These are phyloP conservation scores for Oryza nivara DNA, from an alignment of 176 grass and related monocot genomes.

Conservation along the genomic window DNA sequence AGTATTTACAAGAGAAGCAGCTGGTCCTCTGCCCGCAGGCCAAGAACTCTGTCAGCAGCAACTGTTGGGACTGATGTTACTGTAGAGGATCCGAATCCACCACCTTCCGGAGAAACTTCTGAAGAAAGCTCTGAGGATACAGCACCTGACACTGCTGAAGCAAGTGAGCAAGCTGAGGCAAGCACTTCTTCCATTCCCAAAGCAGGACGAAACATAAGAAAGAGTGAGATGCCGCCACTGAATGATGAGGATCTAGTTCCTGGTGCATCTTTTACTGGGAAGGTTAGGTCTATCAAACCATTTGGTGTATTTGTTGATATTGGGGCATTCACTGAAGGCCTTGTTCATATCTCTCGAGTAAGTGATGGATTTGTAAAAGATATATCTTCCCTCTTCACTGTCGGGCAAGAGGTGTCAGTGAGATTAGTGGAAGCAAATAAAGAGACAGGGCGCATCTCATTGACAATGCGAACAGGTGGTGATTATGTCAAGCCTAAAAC, in stretches of 20 bases:
- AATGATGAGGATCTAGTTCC: slow-evolving; percentile 82
- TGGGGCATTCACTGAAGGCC: slow-evolving; percentile 82
- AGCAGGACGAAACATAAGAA: slow-evolving; percentile 49
- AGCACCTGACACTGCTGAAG: slow-evolving; percentile 44
- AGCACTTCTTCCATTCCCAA: slow-evolving; percentile 53
- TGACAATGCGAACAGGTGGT: slow-evolving; percentile 75
- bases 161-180: slow-evolving; percentile 45
- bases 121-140: slow-evolving; percentile 42
- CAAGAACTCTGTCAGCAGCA: slow-evolving; percentile 55
- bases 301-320: slow-evolving; percentile 94
- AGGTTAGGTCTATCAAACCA: slow-evolving; percentile 83
- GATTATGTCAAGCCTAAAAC: slow-evolving; percentile 57
- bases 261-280: slow-evolving; percentile 77
- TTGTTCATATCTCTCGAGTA: slow-evolving; percentile 89
- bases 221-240: slow-evolving; percentile 71
- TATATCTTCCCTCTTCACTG: slow-evolving; percentile 72
- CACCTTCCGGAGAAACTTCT: slow-evolving; percentile 57
- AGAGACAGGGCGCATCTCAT: slow-evolving; percentile 72
- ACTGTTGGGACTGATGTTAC: slow-evolving; percentile 62
- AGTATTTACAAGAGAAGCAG: slow-evolving; percentile 52
- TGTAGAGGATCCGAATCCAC: slow-evolving; percentile 61
- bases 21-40: slow-evolving; percentile 44
- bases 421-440: slow-evolving; percentile 77
- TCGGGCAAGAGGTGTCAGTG: slow-evolving; percentile 92
- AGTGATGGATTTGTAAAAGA: slow-evolving; percentile 86